Conservation (phyloP, 768 basidiomycete genomes). For the Hydnum rufescens region DNA sequence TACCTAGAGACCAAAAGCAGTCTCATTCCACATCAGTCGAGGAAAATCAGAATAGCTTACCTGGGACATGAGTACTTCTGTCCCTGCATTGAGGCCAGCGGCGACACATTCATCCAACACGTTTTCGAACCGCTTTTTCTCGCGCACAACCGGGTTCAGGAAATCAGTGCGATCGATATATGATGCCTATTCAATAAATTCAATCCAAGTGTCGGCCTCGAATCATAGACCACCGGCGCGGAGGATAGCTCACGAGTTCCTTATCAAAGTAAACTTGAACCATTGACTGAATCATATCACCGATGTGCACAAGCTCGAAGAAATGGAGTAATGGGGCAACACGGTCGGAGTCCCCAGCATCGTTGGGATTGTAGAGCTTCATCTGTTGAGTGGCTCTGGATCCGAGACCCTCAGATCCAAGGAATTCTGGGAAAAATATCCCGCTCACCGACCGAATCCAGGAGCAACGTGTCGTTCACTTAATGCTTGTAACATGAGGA, state of each 20-base stretch:
- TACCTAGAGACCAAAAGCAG: slow-evolving; percentile 33
- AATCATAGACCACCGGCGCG: not conserved
- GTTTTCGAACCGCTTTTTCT: slow-evolving; percentile 94
- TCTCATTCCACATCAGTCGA: slow-evolving; percentile 1
- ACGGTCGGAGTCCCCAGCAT: slow-evolving; percentile 39
- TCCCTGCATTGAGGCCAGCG: slow-evolving; percentile 81
- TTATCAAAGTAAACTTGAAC: slow-evolving; percentile 97
- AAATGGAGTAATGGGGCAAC: slow-evolving; percentile 92
- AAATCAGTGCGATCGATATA: slow-evolving; percentile 92
- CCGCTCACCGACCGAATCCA: slow-evolving; percentile 57
- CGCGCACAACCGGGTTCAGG: slow-evolving; percentile 75
- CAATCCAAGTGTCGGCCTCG: not conserved
- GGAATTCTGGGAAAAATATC: not conserved
- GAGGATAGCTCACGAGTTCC: slow-evolving; percentile 42
- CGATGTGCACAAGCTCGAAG: slow-evolving; percentile 92
- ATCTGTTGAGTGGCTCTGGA: slow-evolving; percentile 74
- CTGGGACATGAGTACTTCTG: slow-evolving; percentile 90
- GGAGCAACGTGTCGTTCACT: slow-evolving; percentile 58
- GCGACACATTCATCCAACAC: slow-evolving; percentile 86
- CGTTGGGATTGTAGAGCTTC: slow-evolving; percentile 56
- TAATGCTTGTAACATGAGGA: slow-evolving; percentile 58
- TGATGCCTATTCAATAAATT: slow-evolving; percentile 29
- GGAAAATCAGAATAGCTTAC: slow-evolving; percentile 18
- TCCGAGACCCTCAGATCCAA: not conserved
- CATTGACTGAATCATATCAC: slow-evolving; percentile 94